Base-by-base conservation (phyloP, 495 filamentous ascomycete genomes). In the Daldinia bambusicola region DNA sequence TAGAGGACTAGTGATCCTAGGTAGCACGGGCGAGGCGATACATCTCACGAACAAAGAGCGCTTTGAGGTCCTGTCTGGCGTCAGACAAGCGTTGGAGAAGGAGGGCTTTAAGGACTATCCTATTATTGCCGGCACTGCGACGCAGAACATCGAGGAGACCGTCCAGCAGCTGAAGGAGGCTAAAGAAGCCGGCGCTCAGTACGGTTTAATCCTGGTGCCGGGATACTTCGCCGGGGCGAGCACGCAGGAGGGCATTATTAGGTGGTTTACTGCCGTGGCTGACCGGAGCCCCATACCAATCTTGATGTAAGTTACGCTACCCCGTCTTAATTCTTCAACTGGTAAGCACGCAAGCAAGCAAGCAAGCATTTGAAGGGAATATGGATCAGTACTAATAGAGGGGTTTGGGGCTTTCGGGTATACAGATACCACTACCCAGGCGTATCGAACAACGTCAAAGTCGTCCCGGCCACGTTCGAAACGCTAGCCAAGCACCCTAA, bases 1-100 rank as follows among this genome's bases (percentile, higher is more conserved):
- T 76, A 83, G 78, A 16, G 90, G 90, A 10, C 80, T 92, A 16
- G 88, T 91, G 2, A 79, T 92, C 8, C 83, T 93, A 16, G 90
- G 90, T 7, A 86, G 82, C 40, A 92, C 89, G 0, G 90, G 90
- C 60, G 90, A 93, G 74, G 90, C 89, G 0, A 82, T 92, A 6
- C 89, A 91, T 75, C 79, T 92, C 6, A 82, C 88, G 0, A 81
- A 82, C n/a, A 50, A 75, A 18, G 90, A 93, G 68, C 87, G 90
- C 16, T 81, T 74, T 56, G 75, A 82, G 13, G 80, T 92, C n/a
- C 74, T 92, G 20, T 76, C 80, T 4, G 77, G 79, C 30, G 84
- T 90, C 1, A 82, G 88, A 26, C 74, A 80, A 53, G 83, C 83
- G 16, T 79, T 90, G 30, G 82, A 86, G 34, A 77, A 77, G 1